Base-by-base conservation (phyloP, 23 red algal species). In the Gracilaria vermiculophylla region DNA sequence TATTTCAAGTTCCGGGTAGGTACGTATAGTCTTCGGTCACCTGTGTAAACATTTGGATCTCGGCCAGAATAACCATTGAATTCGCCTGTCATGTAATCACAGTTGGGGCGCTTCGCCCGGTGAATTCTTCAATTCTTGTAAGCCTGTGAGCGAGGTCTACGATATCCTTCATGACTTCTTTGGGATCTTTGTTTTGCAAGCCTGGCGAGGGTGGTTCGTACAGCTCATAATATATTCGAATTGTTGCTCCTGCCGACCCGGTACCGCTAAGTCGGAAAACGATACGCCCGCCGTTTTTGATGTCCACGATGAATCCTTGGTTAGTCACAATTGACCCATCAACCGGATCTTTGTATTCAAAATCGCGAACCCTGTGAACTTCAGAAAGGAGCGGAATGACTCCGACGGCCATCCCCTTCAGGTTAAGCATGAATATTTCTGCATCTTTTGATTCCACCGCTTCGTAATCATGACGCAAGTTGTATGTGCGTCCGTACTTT, bases 231-330 rank as follows among this genome's bases (percentile, higher is more conserved):
- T 98, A 98, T 33, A 98, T 84, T 34, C 96, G 96, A 48, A 98
- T 77, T 14, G 96, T 98, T 29, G 91, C 92, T 24, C 84, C 92
- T 4, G 80, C 39, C 13, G 96, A 98, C n/a, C 92, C 91, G 15
- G 96, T 98, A 17, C 96, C 96, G 56, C 78, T 87, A 28, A 98
- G 56, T 56, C 96, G 96, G 47, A 98, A 87, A 13, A 95, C 88
- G 25, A 93, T 35, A 15, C 96, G 92, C 6, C 76, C 48, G 36
- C 66, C 67, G 15, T 5, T 43, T 5, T 43, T 70, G 25, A 70
- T 19, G 37, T 76, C 81, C 19, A 55, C 56, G 9, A 88, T 92
- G 36, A 94, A 31, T 15, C 96, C 96, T 70, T 98, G 96, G 24
- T 70, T 49, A 20, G 50, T 56, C 0, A 89, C 91, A 1, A 49